Conservation (phyloP, 2,329 filamentous ascomycete genomes). For the Pseudocercospora ulei region DNA sequence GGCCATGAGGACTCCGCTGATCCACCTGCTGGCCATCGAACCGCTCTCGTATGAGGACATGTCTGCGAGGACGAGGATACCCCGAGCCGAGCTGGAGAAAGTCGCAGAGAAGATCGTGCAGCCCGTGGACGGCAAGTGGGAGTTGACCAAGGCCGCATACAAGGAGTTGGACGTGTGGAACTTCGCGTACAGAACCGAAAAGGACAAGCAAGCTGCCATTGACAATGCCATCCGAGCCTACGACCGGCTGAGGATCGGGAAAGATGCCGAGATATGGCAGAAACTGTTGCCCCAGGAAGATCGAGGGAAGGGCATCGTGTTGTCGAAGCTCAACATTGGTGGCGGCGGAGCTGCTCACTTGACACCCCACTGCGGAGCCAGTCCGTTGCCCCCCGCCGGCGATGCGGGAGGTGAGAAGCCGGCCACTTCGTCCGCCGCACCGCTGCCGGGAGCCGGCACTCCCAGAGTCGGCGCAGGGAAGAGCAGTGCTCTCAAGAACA, state of each 20-base stretch:
- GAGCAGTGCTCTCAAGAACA: conserved; percentile 16
- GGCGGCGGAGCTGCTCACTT: conserved; percentile 20
- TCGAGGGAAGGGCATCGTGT: conserved; percentile 51
- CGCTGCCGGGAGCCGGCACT: conserved; percentile 26
- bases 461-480: conserved; percentile 24
- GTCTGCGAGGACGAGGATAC: conserved; percentile 41
- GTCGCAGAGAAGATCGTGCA: conserved; percentile 46
- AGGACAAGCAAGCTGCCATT: conserved; percentile 51
- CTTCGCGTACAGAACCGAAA: conserved; percentile 48
- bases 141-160: conserved; percentile 50
- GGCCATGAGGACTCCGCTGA: conserved; percentile 40
- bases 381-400: conserved; percentile 26
- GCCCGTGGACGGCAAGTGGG: conserved; percentile 44
- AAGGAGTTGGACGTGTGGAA: conserved; percentile 54
- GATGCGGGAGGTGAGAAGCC: conserved; percentile 20
- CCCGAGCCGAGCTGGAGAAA: conserved; percentile 41
- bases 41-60: conserved; percentile 44
- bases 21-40: conserved; percentile 49
- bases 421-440: conserved; percentile 26
- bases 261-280: conserved; percentile 55
- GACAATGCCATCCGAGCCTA: conserved; percentile 55
- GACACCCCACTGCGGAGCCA: conserved; percentile 28
- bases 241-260: conserved; percentile 51
- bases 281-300: conserved; percentile 51
- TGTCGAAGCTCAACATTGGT: conserved; percentile 51